Base-by-base conservation (phyloP, 257 asterid species). In the Cruciata laevipes region DNA sequence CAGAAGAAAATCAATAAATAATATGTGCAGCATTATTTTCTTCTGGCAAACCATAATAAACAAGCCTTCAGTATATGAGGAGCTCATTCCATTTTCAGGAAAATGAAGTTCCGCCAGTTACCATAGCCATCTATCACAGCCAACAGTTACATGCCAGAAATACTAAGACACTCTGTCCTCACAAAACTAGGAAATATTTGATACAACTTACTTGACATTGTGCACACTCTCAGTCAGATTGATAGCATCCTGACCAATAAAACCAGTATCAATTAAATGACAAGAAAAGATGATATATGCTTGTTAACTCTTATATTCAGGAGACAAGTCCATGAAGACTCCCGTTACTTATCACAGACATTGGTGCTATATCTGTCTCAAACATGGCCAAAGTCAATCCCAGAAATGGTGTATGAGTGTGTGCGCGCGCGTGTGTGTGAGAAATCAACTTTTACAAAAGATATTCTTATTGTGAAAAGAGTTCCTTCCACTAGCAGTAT, bases 181-280 rank as follows among this genome's bases (percentile, higher is more conserved):
- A 35, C 35, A 51, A 61, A 37, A 58, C 21, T 49, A 8, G 2
- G 74, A 25, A 25, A 42, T 10, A 52, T 18, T 42, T 42, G 64
- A 47, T 52, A 53, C 49, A 61, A 83, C 98, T 87, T 78, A 91
- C 98, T 92, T 89, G 68, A 90, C 77, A 73, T 72, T 84, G 73
- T 92, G 98, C 23, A 68, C 80, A 53, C 87, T 79, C 72, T 83
- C 93, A 12, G 81, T 83, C 83, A 89, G 84, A 85, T 83, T 82
- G 81, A 93, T 79, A 57, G 76, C 85, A 80, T 90, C 96, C 97
- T 92, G 95, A 37, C 70, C 80, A 68, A 77, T 1, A 49, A 71
- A 73, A 76, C 49, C 75, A 63, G 57, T 57, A 11, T 24, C 52
- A 42, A 21, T 67, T 63, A 68, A 71, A 35, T 58, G 35, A 55